These are phyloP conservation scores for Purpureocillium takamizusanense DNA, from an alignment of 2,329 filamentous ascomycete species.

Conservation along the genomic window DNA sequence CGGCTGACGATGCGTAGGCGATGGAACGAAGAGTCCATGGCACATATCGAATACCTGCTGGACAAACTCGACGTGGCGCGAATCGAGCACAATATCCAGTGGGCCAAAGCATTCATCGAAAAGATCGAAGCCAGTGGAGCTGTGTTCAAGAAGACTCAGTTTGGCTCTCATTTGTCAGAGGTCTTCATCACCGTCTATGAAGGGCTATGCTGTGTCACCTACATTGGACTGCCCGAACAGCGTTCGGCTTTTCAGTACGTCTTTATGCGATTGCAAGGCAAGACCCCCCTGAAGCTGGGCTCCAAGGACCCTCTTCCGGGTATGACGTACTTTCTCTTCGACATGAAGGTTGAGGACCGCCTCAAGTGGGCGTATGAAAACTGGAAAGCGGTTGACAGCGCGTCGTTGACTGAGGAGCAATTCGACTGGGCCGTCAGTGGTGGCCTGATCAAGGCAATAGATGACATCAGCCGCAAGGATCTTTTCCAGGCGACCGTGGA, in stretches of 20 bases:
- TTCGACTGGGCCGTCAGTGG: slow-evolving; percentile 85
- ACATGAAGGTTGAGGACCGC: slow-evolving; percentile 46
- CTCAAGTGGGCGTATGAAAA: slow-evolving; percentile 28
- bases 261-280: slow-evolving; percentile 64
- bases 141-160: slow-evolving; percentile 35
- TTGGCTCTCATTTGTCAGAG: slow-evolving; percentile 39
- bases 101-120: slow-evolving; percentile 45
- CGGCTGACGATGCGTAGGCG: slow-evolving; percentile 20
- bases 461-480: slow-evolving; percentile 46
- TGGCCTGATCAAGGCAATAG: slow-evolving; percentile 58
- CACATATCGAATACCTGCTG: slow-evolving; percentile 45
- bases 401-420: slow-evolving; percentile 56
- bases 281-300: slow-evolving; percentile 67
- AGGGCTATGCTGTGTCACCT: slow-evolving; percentile 73
- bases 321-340: slow-evolving; percentile 76
- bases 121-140: slow-evolving; percentile 38
- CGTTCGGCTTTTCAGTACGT: slow-evolving; percentile 65
- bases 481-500: slow-evolving; percentile 20
- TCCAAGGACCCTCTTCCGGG: slow-evolving; percentile 68
- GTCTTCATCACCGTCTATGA: slow-evolving; percentile 81
- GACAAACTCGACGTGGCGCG: slow-evolving; percentile 52
- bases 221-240: slow-evolving; percentile 50
- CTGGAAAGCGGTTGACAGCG: slow-evolving; percentile 42
- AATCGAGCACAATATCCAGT: slow-evolving; percentile 50
- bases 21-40: slow-evolving; percentile 41